Evolutionary conservation across 495 filamentous ascomycete genomes (phyloP), one percentile per base, ranked within the genome.

Genomic region (Podospora pseudocomata): DNA sequence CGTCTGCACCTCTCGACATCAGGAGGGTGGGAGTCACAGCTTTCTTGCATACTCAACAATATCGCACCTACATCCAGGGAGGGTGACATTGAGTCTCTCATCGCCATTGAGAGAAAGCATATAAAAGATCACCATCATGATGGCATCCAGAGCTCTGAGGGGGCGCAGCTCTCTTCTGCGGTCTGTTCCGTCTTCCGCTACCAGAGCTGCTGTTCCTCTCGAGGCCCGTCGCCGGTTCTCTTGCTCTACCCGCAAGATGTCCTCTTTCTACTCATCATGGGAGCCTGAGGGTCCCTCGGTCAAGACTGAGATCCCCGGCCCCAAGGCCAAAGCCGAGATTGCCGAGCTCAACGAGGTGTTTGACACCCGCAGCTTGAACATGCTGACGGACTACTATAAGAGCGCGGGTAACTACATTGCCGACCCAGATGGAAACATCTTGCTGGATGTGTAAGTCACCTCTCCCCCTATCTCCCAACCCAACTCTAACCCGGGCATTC

Each of bases 281-380:
- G 94, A 98, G 85, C 92, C 94, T n/a, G 67, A 82, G 54, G 87
- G 83, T 26, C 94, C 94, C 34, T 82, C 80, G 13, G 78, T 97
- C 68, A 86, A 86, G 77, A 96, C 91, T 6, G 80, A 86, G 44
- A 93, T 98, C 71, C 94, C 94, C 16, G 95, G 94, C 2, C 93
- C 94, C 60, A 84, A 88, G 81, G 87, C 92, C 53, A 87, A 91
- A 74, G 85, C 87, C 66, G 83, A 91, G 74, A 81, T 81, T 32
- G 65, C 71, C 57, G 79, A 80, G 72, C 83, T 99, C 64, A 80
- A 93, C 80, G 81, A 90, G 80, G 92, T 99, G 68, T 99, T 97
- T 75, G 95, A 99, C 77, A 94, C 92, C 2, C 87, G 94, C 73
- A 92, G 89, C 80, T 80, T 97, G 84, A 97, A 97, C 84, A 94